Conservation (phyloP, 768 basidiomycete species). For the Phanerochaete carnosa region DNA sequence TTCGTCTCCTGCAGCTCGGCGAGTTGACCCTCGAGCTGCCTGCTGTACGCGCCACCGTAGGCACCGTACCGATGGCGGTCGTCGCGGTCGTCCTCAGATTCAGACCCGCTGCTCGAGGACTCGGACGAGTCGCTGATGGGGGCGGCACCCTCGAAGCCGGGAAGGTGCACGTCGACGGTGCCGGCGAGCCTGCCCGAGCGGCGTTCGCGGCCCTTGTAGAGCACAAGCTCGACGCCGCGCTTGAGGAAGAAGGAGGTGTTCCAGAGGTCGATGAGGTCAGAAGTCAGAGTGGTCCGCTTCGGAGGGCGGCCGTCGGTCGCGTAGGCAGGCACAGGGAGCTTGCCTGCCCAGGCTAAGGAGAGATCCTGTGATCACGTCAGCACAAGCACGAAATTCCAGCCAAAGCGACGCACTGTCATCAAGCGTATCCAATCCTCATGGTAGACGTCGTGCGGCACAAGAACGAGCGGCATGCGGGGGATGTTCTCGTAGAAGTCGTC, state of each 20-base stretch:
- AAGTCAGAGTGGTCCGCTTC: conserved; percentile 55
- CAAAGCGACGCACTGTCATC: conserved; percentile 53
- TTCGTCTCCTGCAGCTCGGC: conserved; percentile 48
- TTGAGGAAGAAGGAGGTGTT: conserved; percentile 71
- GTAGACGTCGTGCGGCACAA: conserved; percentile 74
- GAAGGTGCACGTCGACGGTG: conserved; percentile 49
- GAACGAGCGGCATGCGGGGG: conserved; percentile 69
- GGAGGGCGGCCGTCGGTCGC: conserved; percentile 45
- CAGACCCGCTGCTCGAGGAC: conserved; percentile 32
- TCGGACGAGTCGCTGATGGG: conserved; percentile 37
- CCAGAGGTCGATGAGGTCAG: conserved; percentile 80
- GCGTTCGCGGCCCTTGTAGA: conserved; percentile 79
- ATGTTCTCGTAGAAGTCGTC: conserved; percentile 64
- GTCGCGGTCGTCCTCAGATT: conserved; percentile 35
- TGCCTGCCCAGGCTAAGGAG: conserved; percentile 72
- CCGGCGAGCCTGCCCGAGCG: conserved; percentile 65
- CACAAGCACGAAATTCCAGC: not conserved
- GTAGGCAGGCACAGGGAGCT: conserved; percentile 59
- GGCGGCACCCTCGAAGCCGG: conserved; percentile 41
- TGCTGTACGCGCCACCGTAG: conserved; percentile 40
- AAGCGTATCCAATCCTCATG: conserved; percentile 79
- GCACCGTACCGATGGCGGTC: conserved; percentile 26
- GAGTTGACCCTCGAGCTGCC: conserved; percentile 31
- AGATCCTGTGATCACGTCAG: conserved; percentile 50
- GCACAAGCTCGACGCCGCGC: conserved; percentile 73